A percentile compares a stretch with the other conserved stretches of the same genome.
Conservation (phyloP, 1,284 basidiomycete genomes). For the Cryptococcus depauperatus region DNA sequence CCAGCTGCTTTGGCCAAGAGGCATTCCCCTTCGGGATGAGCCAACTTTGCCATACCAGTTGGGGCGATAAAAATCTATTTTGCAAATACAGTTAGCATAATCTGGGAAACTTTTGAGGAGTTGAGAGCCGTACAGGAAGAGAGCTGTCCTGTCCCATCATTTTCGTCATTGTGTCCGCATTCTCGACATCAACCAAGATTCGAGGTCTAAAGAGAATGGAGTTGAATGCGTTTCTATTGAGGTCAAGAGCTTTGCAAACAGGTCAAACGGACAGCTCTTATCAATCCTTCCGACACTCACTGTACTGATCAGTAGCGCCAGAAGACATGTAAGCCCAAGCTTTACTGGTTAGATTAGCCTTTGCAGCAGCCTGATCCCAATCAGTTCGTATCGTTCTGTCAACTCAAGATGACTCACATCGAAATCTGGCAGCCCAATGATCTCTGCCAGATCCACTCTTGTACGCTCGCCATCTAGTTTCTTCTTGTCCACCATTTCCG, state of each 20-base stretch:
- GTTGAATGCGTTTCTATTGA: slow-evolving; percentile 40
- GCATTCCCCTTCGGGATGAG: slow-evolving; percentile 40
- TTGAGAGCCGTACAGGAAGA: slow-evolving; percentile 24
- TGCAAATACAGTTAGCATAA: background rate
- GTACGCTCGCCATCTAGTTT: slow-evolving; percentile 16
- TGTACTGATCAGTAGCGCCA: slow-evolving; percentile 43
- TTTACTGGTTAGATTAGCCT: slow-evolving; percentile 33
- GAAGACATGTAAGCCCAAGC: slow-evolving; percentile 45
- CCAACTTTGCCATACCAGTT: slow-evolving; percentile 44
- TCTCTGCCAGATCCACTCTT: slow-evolving; percentile 33
- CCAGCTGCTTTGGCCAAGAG: slow-evolving; percentile 39
- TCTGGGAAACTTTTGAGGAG: background rate
- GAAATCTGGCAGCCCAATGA: slow-evolving; percentile 44
- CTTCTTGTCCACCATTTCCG: slow-evolving; percentile 12
- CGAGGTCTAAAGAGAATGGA: slow-evolving; percentile 43
- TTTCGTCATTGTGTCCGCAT: slow-evolving; percentile 34
- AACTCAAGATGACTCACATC: slow-evolving; percentile 23
- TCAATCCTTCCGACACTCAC: slow-evolving; percentile 18
- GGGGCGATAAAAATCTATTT: slow-evolving; percentile 42
- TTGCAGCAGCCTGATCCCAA: slow-evolving; percentile 30
- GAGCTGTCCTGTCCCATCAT: slow-evolving; percentile 38
- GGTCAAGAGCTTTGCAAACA: slow-evolving; percentile 27
- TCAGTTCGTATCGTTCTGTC: no score
- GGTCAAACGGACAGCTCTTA: background rate
- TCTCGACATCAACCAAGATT: slow-evolving; percentile 37